These are phyloP conservation scores for Ceratocystis variospora DNA, from an alignment of 2,329 filamentous ascomycete species.

Conservation along the genomic window DNA sequence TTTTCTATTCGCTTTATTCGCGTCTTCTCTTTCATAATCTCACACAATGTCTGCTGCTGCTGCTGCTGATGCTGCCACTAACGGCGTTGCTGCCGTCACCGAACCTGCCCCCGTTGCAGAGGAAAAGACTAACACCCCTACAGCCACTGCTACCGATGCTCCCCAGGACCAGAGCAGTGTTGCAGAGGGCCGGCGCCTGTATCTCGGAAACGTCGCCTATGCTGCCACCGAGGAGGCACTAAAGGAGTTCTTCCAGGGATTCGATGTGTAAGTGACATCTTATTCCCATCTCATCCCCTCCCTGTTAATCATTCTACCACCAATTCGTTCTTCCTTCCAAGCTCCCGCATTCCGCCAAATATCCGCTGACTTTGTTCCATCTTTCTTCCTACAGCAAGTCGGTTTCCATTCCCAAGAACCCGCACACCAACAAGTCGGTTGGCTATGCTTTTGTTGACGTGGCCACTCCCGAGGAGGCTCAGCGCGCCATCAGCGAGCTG, in stretches of 20 bases:
- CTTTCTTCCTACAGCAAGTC: conserved; percentile 58
- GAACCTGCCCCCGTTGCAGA: conserved; percentile 29
- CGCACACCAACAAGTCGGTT: conserved; percentile 93
- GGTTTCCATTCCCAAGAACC: conserved; percentile 98
- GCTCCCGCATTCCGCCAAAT: not conserved
- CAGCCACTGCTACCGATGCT: conserved; percentile 58
- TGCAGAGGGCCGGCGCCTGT: conserved; percentile 96
- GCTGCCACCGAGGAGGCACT: conserved; percentile 99
- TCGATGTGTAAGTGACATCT: conserved; percentile 73
- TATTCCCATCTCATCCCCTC: not conserved
- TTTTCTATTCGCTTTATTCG: conserved; percentile 47
- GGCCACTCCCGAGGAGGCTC: conserved; percentile 83
- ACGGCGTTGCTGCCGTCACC: conserved; percentile 13
- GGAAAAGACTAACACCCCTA: conserved; percentile 52
- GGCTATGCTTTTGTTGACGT: conserved; percentile 99
- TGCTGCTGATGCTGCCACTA: conserved; percentile 22
- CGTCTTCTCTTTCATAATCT: conserved; percentile 43
- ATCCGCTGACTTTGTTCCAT: not conserved
- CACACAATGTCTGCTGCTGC: conserved; percentile 67
- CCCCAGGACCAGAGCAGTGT: conserved; percentile 72
- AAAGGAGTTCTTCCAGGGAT: conserved; percentile 99
- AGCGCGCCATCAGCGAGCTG: conserved; percentile 87
- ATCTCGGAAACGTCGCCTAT: conserved; percentile 99
- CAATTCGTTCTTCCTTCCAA: not conserved
- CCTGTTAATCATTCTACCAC: not conserved